These are phyloP conservation scores for Cyberlindnera maritima DNA, from an alignment of 805 yeast genomes.

Conservation along the genomic window DNA sequence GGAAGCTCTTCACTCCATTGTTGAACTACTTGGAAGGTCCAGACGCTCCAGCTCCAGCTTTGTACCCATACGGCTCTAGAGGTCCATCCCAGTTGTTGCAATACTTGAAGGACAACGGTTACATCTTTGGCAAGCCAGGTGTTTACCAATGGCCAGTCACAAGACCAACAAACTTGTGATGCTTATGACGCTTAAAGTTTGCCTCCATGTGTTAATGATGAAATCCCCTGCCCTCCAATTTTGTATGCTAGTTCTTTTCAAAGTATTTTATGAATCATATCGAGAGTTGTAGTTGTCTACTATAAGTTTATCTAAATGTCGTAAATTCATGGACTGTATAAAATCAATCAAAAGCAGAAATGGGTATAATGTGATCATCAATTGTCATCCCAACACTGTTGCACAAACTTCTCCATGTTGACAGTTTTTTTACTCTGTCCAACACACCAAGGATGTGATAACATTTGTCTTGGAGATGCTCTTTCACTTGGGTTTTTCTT, in stretches of 20 bases:
- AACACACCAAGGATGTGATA: conserved; percentile 88
- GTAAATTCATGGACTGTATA: not conserved
- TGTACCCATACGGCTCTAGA: conserved; percentile 86
- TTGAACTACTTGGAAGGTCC: conserved; percentile 74
- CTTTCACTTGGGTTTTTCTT: conserved; percentile 76
- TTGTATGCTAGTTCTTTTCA: not conserved
- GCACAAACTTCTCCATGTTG: conserved; percentile 82
- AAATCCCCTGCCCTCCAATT: not conserved
- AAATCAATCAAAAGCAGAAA: not conserved
- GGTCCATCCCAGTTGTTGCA: conserved; percentile 70
- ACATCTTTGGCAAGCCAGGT: conserved; percentile 58
- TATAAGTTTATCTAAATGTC: not conserved
- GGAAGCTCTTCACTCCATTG: conserved; percentile 92
- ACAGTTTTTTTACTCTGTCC: conserved; percentile 73
- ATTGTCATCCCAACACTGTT: conserved; percentile 36
- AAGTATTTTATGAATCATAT: not conserved
- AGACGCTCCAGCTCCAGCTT: conserved; percentile 60
- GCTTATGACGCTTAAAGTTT: no score
- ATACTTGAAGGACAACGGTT: conserved; percentile 70
- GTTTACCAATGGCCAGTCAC: conserved; percentile 92
- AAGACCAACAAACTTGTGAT: conserved; percentile 34
- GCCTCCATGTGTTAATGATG: not conserved
- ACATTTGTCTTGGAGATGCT: conserved; percentile 92
- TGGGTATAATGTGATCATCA: not conserved
- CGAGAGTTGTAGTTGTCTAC: not conserved